Conservation (phyloP, 2,329 filamentous ascomycete genomes). For the Claviceps maximensis region DNA sequence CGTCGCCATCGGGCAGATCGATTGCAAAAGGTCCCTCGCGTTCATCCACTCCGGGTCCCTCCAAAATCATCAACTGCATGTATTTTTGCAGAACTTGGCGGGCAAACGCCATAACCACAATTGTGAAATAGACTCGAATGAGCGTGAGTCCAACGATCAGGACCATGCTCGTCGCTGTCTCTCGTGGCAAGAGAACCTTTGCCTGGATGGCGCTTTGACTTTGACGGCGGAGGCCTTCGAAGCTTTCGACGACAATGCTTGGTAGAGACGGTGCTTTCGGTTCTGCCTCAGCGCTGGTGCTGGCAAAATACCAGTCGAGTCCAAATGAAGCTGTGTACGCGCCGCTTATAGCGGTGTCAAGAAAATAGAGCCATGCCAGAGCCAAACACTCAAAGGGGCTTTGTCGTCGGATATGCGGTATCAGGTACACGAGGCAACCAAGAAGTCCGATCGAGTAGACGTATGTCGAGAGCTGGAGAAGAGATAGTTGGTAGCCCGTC, state of each 20-base stretch:
- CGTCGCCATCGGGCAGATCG: conserved; percentile 59
- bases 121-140: conserved; percentile 68
- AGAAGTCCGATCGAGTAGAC: conserved; percentile 70
- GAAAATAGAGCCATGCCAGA: conserved; percentile 71
- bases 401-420: conserved; percentile 68
- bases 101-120: conserved; percentile 75
- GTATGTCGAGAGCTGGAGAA: conserved; percentile 81
- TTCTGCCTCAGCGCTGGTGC: conserved; percentile 30
- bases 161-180: conserved; percentile 60
- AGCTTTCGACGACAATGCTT: conserved; percentile 18
- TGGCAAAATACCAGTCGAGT: conserved; percentile 69
- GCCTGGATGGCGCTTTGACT: conserved; percentile 21
- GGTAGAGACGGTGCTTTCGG: conserved; percentile 11
- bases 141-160: conserved; percentile 63
- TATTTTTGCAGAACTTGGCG: conserved; percentile 62
- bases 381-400: conserved; percentile 67
- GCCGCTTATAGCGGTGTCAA: conserved; percentile 73
- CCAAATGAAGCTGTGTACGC: conserved; percentile 74
- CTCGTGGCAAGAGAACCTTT: conserved; percentile 33
- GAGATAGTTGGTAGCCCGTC: conserved; percentile 72
- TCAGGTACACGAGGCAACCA: conserved; percentile 52
- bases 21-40: conserved; percentile 54
- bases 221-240: conserved; percentile 21
- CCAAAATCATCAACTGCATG: conserved; percentile 33
- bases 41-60: conserved; percentile 31